Conservation (phyloP, 2,329 filamentous ascomycete species). For the Diaporthe amygdali region DNA sequence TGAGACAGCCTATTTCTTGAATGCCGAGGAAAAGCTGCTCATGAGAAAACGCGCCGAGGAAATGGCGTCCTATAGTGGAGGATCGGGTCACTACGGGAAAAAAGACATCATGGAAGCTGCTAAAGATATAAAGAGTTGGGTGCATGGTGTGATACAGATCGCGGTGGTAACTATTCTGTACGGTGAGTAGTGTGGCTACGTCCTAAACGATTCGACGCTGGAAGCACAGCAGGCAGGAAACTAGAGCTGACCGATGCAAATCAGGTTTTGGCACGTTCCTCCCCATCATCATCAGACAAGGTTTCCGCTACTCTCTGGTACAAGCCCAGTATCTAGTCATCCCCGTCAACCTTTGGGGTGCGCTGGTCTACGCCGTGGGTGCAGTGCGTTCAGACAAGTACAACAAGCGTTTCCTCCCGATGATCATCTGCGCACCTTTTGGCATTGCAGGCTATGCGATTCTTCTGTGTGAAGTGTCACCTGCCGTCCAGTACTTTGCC, state of each 20-base stretch:
- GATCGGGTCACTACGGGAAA: neutral
- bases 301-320: constrained; percentile 43
- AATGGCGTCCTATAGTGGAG: neutral
- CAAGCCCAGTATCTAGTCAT: constrained; percentile 45
- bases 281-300: constrained; percentile 46
- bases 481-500: constrained; percentile 32
- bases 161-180: constrained; percentile 44
- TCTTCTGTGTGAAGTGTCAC: constrained; percentile 30
- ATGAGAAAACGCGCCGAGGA: neutral
- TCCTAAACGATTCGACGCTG: neutral
- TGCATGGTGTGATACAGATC: constrained; percentile 41
- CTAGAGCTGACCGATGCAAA: neutral
- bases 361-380: constrained; percentile 43
- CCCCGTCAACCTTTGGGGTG: constrained; percentile 46
- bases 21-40: neutral
- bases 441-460: constrained; percentile 34
- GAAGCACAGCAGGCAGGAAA: neutral
- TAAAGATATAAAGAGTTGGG: constrained; percentile 33
- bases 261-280: constrained; percentile 45
- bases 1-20: constrained; percentile 1
- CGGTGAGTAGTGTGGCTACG: constrained; percentile 16
- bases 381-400: constrained; percentile 44
- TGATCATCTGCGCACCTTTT: constrained; percentile 37
- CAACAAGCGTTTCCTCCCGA: constrained; percentile 40
- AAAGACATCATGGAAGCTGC: constrained; percentile 31